Evolutionary conservation across 306 rosid genomes (phyloP).

Genomic region (Cicer cuneatum): DNA sequence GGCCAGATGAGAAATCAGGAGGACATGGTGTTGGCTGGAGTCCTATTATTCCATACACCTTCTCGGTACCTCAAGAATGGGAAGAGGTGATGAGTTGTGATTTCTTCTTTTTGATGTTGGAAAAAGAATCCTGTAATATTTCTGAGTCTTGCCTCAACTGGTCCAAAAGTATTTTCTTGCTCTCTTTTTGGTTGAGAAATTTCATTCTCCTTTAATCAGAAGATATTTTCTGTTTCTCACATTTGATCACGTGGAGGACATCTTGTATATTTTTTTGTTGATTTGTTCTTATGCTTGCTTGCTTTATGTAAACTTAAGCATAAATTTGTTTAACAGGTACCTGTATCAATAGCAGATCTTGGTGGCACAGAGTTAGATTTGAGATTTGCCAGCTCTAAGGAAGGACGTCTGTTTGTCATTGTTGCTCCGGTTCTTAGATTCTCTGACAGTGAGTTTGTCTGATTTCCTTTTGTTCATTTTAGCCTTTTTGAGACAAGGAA

Average conservation of each 20-base stretch:
- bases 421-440: constrained; percentile 97
- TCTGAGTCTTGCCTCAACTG: constrained; percentile 30
- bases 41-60: constrained; percentile 90
- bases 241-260: constrained; percentile 23
- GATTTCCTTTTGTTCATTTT: constrained; percentile 16
- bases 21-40: constrained; percentile 99
- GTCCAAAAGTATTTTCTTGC: constrained; percentile 8
- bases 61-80: constrained; percentile 91
- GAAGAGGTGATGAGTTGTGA: constrained; percentile 67
- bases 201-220: not conserved
- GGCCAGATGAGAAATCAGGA: constrained; percentile 98
- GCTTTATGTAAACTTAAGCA: constrained; percentile 19
- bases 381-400: constrained; percentile 78
- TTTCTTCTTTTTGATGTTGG: constrained; percentile 21
- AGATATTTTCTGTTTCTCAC: constrained; percentile 1
- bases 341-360: constrained; percentile 99
- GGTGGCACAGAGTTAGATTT: constrained; percentile 98
- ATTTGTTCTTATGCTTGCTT: constrained; percentile 8
- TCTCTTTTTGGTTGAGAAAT: not conserved
- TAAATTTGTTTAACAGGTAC: constrained; percentile 65
- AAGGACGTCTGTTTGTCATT: constrained; percentile 85
- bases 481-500: constrained; percentile 21
- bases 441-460: constrained; percentile 64
- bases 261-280: not conserved
- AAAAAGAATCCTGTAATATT: constrained; percentile 21